Evolutionary conservation across 2,329 filamentous ascomycete genomes (phyloP).

Genomic region (Talaromyces marneffei): DNA sequence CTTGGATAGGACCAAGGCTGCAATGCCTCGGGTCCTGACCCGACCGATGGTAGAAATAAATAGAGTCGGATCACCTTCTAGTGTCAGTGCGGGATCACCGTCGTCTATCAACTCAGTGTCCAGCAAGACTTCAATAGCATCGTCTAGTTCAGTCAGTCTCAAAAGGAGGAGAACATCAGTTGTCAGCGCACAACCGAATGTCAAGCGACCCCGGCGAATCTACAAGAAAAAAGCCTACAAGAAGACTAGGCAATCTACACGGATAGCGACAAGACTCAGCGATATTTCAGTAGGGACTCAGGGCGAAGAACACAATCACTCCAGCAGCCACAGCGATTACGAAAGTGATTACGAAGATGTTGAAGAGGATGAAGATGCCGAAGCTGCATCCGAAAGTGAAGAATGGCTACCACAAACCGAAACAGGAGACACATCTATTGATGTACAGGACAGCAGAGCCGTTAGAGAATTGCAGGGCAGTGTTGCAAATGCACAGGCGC

Average conservation of each 20-base stretch:
- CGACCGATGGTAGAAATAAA: constrained; percentile 11
- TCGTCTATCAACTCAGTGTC: constrained; percentile 20
- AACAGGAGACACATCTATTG: constrained; percentile 9
- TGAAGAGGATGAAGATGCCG: not conserved
- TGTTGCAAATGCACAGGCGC: not conserved
- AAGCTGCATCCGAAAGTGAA: not conserved
- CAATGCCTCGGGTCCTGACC: not conserved
- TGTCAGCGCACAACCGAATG: not conserved
- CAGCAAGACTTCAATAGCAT: constrained; percentile 28
- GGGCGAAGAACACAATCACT: not conserved
- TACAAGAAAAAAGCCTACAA: not conserved
- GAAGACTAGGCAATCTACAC: constrained; percentile 4
- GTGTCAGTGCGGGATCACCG: constrained; percentile 17
- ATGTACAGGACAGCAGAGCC: constrained; percentile 1
- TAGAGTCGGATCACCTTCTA: constrained; percentile 10
- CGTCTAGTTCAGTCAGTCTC: constrained; percentile 15
- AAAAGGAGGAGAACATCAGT: not conserved
- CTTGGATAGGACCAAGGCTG: constrained; percentile 22
- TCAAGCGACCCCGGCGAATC: not conserved
- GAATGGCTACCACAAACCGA: not conserved
- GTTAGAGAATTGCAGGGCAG: not conserved
- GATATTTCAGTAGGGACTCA: not conserved
- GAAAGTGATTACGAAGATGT: not conserved
- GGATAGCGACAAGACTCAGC: not conserved
- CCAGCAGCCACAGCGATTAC: not conserved